These are phyloP conservation scores for Pythium sp. DNA, from an alignment of 352 stramenopile species.

Conservation along the genomic window DNA sequence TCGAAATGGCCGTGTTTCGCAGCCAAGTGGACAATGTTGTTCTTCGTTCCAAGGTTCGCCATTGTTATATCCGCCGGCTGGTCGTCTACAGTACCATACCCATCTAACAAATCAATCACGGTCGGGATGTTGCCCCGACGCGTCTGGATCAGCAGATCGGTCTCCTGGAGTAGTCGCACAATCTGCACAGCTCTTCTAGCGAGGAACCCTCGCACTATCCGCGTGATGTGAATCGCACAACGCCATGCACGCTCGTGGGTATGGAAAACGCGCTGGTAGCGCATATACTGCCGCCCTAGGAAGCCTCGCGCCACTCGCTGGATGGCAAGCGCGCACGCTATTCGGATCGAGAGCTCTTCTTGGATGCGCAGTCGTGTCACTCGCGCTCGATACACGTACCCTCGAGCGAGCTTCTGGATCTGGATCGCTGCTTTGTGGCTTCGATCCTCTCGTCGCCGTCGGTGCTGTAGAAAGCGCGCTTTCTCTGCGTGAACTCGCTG, in stretches of 20 bases:
- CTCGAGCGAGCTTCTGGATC: constrained; percentile 44
- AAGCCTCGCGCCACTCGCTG: constrained; percentile 50
- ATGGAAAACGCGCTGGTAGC: constrained; percentile 28
- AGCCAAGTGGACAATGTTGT: constrained; percentile 51
- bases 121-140: constrained; percentile 42
- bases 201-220: constrained; percentile 56
- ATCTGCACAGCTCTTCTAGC: constrained; percentile 25
- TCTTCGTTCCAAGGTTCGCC: constrained; percentile 25
- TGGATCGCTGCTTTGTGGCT: constrained; percentile 31
- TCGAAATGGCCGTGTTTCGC: constrained; percentile 44
- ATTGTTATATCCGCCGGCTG: constrained; percentile 37
- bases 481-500: constrained; percentile 35
- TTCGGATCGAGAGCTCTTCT: constrained; percentile 34
- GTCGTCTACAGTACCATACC: constrained; percentile 39
- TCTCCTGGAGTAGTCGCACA: constrained; percentile 24
- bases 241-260: constrained; percentile 29
- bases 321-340: constrained; percentile 49
- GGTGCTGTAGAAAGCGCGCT: constrained; percentile 17
- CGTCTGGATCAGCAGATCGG: constrained; percentile 56
- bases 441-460: not conserved
- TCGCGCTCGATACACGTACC: constrained; percentile 23
- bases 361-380: constrained; percentile 33
- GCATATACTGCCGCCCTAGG: constrained; percentile 30
- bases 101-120: constrained; percentile 64
- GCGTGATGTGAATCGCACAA: constrained; percentile 40